Conservation (phyloP, 164 flowering plant species). For the Berberis vulgaris region DNA sequence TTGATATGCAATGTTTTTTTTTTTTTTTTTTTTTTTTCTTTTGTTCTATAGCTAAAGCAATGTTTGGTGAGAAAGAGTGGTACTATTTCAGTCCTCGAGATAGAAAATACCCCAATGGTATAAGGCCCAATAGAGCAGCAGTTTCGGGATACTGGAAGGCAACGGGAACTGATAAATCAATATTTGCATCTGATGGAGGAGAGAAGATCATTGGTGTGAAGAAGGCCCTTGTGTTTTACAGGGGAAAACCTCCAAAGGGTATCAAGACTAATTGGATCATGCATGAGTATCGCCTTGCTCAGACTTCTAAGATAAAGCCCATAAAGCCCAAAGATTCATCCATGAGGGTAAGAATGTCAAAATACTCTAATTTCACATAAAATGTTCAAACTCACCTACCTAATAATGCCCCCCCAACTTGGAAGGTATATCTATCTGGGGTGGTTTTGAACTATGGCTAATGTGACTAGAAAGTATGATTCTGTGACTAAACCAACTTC, state of each 20-base stretch:
- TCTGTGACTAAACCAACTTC: no score
- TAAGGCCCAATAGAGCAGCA: conserved; percentile 62
- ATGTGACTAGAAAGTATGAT: background rate
- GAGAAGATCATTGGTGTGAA: conserved; percentile 58
- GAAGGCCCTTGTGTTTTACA: conserved; percentile 73
- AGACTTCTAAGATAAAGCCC: conserved; percentile 20
- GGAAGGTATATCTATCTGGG: background rate
- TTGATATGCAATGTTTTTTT: background rate
- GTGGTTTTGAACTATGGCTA: background rate
- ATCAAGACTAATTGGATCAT: conserved; percentile 74
- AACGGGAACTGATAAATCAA: conserved; percentile 73
- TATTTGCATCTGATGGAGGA: conserved; percentile 29
- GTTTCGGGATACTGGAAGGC: conserved; percentile 73
- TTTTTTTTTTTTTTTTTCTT: background rate
- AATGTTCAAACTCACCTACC: no score
- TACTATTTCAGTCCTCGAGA: conserved; percentile 71
- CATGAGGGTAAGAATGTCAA: conserved; percentile 47
- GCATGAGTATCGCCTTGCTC: conserved; percentile 62
- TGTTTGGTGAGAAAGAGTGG: conserved; percentile 66
- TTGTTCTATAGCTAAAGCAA: conserved; percentile 39
- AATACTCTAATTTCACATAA: background rate
- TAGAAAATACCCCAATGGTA: conserved; percentile 73
- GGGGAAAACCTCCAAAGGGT: conserved; percentile 73
- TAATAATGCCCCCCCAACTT: no score
- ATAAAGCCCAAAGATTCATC: conserved; percentile 38